Base-by-base conservation (phyloP, 1,284 basidiomycete species). In the Ustilago trichophora region DNA sequence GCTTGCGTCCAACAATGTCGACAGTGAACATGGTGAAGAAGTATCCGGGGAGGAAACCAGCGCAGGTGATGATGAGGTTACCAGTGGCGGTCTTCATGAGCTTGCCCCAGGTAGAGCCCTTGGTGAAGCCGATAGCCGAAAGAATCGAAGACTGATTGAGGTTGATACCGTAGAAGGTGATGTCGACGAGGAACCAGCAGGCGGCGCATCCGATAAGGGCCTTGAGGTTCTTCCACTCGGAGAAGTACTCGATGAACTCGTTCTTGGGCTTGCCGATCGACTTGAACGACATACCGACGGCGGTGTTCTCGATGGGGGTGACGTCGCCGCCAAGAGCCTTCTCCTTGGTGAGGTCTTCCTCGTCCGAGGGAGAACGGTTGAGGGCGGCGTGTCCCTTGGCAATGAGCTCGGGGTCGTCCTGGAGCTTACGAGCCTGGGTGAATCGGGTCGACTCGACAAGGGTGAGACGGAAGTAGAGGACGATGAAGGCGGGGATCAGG, bases 91-190 rank as follows among this genome's bases (percentile, higher is more conserved):
- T 87, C 33, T 85, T 83, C 54, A 83, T 87, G 70, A 93, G 85
- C 77, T 85, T 77, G 48, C 52, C 50, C 60, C 68, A 77, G 53
- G 80, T 78, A 40, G 78, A 75, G 9, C 83, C 80, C 16, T 52
- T 80, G 52, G 82, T 80, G 80, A 85, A 86, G 47, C 86, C 89
- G 69, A 90, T 88, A 71, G 88, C 88, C 70, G 89, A 87, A 36
- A 87, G 82, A 52, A 87, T 85, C 76, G 88, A 88, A 41, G 87
- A 86, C 7, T 88, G 89, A 84, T 93, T 93, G 56, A 92, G 85
- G 54, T 90, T 90, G 82, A 92, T 86, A 60, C 91, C 91, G 80
- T 90, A 81, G 84, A 93, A 93, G 25, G 82, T 84, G 63, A 92
- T 87, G 86, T 91, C 90, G 37, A 83, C 77, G 7, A 74, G 73